phyloP scores from a whole-genome alignment of 2,329 filamentous ascomycete species.

The Fusarium tuaranense region DNA sequence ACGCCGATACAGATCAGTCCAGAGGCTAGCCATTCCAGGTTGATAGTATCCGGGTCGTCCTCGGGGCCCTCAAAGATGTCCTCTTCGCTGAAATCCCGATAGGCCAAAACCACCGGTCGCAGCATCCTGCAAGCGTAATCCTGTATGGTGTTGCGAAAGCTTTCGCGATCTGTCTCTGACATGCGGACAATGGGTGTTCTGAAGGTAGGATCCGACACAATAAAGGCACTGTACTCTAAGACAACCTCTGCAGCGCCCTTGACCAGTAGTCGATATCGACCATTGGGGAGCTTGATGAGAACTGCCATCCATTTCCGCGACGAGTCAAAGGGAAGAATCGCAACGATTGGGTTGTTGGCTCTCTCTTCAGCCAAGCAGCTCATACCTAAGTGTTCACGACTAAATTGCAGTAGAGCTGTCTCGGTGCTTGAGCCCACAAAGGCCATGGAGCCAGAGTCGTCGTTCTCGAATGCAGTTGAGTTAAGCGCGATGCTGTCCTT shows the following conservation, averaged over 20 bases:
- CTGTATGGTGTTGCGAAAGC: slow-evolving; percentile 50
- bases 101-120: slow-evolving; percentile 80
- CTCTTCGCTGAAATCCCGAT: slow-evolving; percentile 78
- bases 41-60: slow-evolving; percentile 50
- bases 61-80: slow-evolving; percentile 68
- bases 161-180: slow-evolving; percentile 47
- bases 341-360: slow-evolving; percentile 57
- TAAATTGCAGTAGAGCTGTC: slow-evolving; percentile 63
- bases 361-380: slow-evolving; percentile 59
- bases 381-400: slow-evolving; percentile 62
- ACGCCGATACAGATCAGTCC: slow-evolving; percentile 79
- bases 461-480: slow-evolving; percentile 66
- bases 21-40: slow-evolving; percentile 56
- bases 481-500: slow-evolving; percentile 58
- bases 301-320: slow-evolving; percentile 68
- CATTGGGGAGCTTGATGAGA: slow-evolving; percentile 59
- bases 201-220: slow-evolving; percentile 59
- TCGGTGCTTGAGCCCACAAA: slow-evolving; percentile 69
- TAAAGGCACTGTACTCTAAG: slow-evolving; percentile 56
- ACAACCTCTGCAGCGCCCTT: slow-evolving; percentile 71
- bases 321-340: slow-evolving; percentile 67
- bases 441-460: slow-evolving; percentile 47
- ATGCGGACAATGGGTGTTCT: slow-evolving; percentile 45
- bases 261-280: slow-evolving; percentile 62
- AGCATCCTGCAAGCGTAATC: slow-evolving; percentile 76